phyloP scores from a whole-genome alignment of 352 stramenopile species.

The Globisporangium nunn region DNA sequence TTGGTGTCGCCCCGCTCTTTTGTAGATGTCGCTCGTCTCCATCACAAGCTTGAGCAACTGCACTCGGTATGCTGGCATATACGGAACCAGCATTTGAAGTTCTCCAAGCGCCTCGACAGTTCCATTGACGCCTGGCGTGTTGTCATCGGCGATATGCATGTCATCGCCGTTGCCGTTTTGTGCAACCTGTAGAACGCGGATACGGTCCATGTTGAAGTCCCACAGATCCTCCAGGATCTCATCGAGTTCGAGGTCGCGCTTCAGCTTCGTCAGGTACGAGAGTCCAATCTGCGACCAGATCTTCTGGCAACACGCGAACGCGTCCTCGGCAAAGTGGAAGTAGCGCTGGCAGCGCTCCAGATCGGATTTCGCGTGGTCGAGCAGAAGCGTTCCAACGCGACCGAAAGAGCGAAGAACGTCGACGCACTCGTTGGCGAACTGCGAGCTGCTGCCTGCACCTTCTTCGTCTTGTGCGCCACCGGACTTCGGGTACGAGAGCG shows the following conservation, averaged over 20 bases:
- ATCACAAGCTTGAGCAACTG: constrained; percentile 41
- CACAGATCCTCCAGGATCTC: constrained; percentile 74
- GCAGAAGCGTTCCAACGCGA: constrained; percentile 49
- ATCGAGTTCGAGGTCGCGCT: constrained; percentile 55
- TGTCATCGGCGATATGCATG: not conserved
- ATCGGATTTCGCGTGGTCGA: constrained; percentile 49
- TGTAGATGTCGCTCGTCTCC: constrained; percentile 46
- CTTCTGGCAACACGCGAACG: constrained; percentile 31
- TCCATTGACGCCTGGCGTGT: constrained; percentile 4
- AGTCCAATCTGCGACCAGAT: constrained; percentile 68
- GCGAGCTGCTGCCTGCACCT: constrained; percentile 7
- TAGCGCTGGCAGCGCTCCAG: constrained; percentile 44
- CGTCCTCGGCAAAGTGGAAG: constrained; percentile 42
- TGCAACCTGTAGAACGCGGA: constrained; percentile 43
- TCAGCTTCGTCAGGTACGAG: constrained; percentile 56
- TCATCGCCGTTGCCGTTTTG: constrained; percentile 7
- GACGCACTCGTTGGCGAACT: constrained; percentile 55
- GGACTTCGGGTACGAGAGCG: constrained; percentile 28
- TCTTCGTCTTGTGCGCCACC: constrained; percentile 1
- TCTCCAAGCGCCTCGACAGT: constrained; percentile 56
- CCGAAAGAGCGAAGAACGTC: constrained; percentile 71
- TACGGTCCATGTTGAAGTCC: constrained; percentile 64
- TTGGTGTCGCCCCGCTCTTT: constrained; percentile 20
- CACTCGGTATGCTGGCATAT: constrained; percentile 35
- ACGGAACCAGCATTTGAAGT: constrained; percentile 67